Base-by-base conservation (phyloP, 2,329 filamentous ascomycete species). In the Cladosporium sp. region DNA sequence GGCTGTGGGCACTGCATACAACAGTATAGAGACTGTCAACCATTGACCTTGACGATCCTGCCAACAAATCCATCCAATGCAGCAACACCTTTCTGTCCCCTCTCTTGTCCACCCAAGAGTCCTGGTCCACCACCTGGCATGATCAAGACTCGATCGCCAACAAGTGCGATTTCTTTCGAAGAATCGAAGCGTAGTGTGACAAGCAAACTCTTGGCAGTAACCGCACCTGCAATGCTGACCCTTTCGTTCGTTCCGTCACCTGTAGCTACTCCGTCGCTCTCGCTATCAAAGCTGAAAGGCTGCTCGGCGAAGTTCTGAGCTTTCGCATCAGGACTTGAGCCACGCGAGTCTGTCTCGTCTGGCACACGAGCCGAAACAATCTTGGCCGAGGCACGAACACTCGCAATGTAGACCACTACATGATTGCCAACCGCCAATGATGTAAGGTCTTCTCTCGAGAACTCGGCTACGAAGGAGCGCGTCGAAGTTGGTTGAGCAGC, bases 341-440 rank as follows among this genome's bases (percentile, higher is more conserved):
- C 8, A 72, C 71, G 15, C 78, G 28, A 26, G 30, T 52, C n/a
- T 41, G 71, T 68, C 15, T 68, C 68, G 52, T 78, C 76, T 5
- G 76, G 74, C 26, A 70, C 71, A 12, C 74, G 67, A n/a, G 76
- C 75, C 5, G 76, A 77, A 10, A 90, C 76, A 1, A 98, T 87
- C 67, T 90, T 89, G 0, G 92, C 93, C 0, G 91, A 88, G 1
- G 93, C 90, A 10, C 94, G 86, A 15, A 98, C 89, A 74, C 93
- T 97, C 21, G 92, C 92, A 49, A 93, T 87, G 74, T 97, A 98
- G 0, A 94, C 86, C 34, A 96, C 93, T 5, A 93, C 88, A 38
- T 90, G 82, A 49, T 86, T 89, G 1, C 91, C 91, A 0, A 88
- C 80, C 0, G 85, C 84, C 7, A 97, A 81, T 1, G 85, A 81